Base-by-base conservation (phyloP, 768 basidiomycete genomes). In the Amanita subjunquillea region DNA sequence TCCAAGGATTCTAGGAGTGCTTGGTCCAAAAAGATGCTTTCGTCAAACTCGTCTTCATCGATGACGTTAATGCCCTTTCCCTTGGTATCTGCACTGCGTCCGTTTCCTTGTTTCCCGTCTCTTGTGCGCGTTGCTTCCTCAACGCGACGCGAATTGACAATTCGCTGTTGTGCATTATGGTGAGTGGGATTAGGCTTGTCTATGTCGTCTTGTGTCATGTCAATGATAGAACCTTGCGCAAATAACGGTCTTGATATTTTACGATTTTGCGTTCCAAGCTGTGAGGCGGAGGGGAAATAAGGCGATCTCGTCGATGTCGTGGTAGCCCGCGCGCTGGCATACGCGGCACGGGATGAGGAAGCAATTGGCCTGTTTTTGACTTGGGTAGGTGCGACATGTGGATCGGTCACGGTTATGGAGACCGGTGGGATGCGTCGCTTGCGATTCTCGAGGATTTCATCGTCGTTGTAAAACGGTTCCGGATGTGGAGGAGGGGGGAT, bases 1-100 rank as follows among this genome's bases (percentile, higher is more conserved):
- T 69, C 67, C 3, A 72, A 56, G 54, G 71, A 69, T 56, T 67
- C 70, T 20, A 75, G 60, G 54, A 78, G 68, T 10, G 58, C 65
- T 4, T 69, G 73, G 44, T 72, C 66, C 41, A 73, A 58, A 10
- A 64, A 29, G 43, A 53, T 46, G n/a, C 39, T 37, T 1, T 46
- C 36, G 4, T 53, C 64, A 59, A 58, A 65, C 29, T 65, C 62
- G 42, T 67, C 64, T 25, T 65, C 59, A 46, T 67, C 64, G 32
- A 65, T 58, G 44, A 67, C 69, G 10, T 58, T 56, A 44, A 47
- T 37, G 20, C 32, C 50, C 58, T 41, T 51, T 43, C 41, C 41
- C 22, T 51, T 51, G 20, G n/a, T 36, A n/a, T 43, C 30, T 40
- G 13, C 27, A 32, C 22, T 9, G 27, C 7, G 40, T 25, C 27